These are phyloP conservation scores for Populus hybrid DNA, from an alignment of 441 rosid species.

Conservation along the genomic window DNA sequence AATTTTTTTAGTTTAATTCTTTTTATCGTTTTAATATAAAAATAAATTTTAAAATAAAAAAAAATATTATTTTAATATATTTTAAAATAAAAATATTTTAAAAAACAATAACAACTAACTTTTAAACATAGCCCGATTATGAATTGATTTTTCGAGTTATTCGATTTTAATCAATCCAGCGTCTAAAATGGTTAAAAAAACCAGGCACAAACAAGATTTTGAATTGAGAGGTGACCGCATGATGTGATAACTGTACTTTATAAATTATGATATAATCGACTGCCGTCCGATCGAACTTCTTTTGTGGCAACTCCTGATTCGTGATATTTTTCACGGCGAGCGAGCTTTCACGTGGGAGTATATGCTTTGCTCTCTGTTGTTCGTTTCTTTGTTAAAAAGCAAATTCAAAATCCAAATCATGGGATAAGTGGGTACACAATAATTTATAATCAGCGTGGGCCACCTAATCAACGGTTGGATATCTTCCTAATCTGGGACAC, in stretches of 20 bases:
- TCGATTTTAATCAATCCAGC: no score
- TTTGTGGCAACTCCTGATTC: neutral
- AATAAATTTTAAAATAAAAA: no score
- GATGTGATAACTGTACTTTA: no score
- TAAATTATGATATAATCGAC: neutral
- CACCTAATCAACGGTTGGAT: slow-evolving; percentile 19
- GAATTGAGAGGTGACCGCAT: no score
- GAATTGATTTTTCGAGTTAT: no score
- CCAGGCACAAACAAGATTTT: no score
- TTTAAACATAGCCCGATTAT: no score
- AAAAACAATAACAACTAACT: no score
- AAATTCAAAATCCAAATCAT: neutral
- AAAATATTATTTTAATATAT: neutral
- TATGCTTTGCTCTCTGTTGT: slow-evolving; percentile 20
- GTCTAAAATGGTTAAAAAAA: no score
- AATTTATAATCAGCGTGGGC: slow-evolving; percentile 8
- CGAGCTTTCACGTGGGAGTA: slow-evolving; percentile 21
- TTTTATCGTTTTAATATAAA: no score
- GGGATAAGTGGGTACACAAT: neutral
- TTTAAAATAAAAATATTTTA: no score
- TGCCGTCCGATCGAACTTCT: neutral
- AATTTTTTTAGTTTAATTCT: no score
- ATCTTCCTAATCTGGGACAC: neutral
- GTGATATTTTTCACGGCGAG: slow-evolving; percentile 1
- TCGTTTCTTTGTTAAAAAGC: slow-evolving; percentile 17